These are phyloP conservation scores for Phytopythium mirpurense DNA, from an alignment of 352 stramenopile species.

Conservation along the genomic window DNA sequence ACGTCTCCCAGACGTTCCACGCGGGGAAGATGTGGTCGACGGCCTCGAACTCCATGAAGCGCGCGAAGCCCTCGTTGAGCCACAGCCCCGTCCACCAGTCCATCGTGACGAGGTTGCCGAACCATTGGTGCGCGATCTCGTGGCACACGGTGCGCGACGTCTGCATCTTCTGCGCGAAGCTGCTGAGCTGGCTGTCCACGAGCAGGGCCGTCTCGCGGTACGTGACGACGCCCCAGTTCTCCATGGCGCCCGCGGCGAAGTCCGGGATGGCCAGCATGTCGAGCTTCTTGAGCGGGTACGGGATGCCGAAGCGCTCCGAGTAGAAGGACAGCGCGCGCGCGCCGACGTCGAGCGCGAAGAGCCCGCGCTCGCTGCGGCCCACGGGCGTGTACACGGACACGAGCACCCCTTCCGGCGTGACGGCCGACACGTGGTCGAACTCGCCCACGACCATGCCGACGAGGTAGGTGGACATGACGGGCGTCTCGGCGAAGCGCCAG, in stretches of 20 bases:
- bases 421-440: slow-evolving; percentile 92
- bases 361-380: slow-evolving; percentile 86
- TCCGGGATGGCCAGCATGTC: slow-evolving; percentile 98
- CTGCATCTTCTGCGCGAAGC: slow-evolving; percentile 54
- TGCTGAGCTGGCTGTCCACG: slow-evolving; percentile 74
- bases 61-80: slow-evolving; percentile 98
- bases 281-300: slow-evolving; percentile 97
- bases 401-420: slow-evolving; percentile 88
- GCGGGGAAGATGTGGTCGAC: slow-evolving; percentile 91
- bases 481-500: slow-evolving; percentile 89
- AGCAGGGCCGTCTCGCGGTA: slow-evolving; percentile 94
- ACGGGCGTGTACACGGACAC: slow-evolving; percentile 95
- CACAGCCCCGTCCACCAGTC: slow-evolving; percentile 95
- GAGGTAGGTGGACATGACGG: slow-evolving; percentile 98
- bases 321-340: slow-evolving; percentile 70
- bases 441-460: slow-evolving; percentile 92
- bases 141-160: slow-evolving; percentile 96
- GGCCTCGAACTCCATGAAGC: slow-evolving; percentile 95
- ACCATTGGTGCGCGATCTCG: slow-evolving; percentile 97
- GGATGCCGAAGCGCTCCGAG: slow-evolving; percentile 63
- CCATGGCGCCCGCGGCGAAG: slow-evolving; percentile 96
- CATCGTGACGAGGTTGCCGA: slow-evolving; percentile 99
- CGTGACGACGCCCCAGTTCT: slow-evolving; percentile 96
- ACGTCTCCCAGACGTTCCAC: slow-evolving; percentile 97
- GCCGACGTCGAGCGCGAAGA: slow-evolving; percentile 88